Conservation (phyloP, 225 moss, liverwort and hornwort genomes). For the Lunularia cruciata region DNA sequence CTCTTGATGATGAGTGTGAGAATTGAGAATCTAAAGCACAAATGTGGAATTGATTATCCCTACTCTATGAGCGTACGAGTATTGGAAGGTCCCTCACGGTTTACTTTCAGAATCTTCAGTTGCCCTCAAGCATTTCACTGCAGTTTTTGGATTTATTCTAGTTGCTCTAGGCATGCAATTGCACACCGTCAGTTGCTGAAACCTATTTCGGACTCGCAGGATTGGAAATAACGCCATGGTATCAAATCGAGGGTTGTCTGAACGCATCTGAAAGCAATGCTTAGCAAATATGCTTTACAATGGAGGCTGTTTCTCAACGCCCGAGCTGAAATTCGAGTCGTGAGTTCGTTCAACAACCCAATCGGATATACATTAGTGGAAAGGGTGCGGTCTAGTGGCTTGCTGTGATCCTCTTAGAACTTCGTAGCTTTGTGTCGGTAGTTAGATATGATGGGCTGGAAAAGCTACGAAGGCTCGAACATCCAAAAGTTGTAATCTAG, state of each 20-base stretch:
- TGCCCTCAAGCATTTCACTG: neutral
- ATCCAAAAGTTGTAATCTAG: slow-evolving; percentile 17
- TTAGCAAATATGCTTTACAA: neutral
- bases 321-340: neutral
- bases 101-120: neutral
- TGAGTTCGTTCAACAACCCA: neutral
- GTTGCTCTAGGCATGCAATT: neutral
- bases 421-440: slow-evolving; percentile 4
- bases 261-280: neutral
- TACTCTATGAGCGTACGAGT: neutral
- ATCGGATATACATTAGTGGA: slow-evolving; percentile 1
- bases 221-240: slow-evolving; percentile 14
- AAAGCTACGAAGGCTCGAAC: neutral
- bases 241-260: neutral
- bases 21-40: neutral
- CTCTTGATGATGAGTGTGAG: too few species aligned
- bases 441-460: neutral
- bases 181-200: neutral
- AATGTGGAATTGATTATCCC: neutral
- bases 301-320: neutral
- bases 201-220: neutral
- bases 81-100: neutral
- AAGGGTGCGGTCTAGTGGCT: neutral
- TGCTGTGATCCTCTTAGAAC: neutral
- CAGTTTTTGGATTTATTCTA: neutral